Percentiles rank a stretch among this genome's conserved stretches.
Evolutionary conservation across 176 grass and related monocot species (phyloP).

Genomic region (Musa troglodytarum): DNA sequence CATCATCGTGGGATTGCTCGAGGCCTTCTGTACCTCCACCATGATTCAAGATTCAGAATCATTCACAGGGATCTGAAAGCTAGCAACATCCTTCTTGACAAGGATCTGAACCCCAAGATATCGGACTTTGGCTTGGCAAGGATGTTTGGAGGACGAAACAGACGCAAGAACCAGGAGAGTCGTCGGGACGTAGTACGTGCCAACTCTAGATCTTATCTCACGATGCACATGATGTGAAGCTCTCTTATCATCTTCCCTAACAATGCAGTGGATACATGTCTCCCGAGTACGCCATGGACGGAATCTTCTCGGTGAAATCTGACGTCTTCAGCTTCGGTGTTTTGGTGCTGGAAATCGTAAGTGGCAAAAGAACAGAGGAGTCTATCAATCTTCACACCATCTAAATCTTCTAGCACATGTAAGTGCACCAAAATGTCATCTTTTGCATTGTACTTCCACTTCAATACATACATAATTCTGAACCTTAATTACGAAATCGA

Average conservation of each 20-base stretch:
- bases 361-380: background rate
- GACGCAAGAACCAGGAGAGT: background rate
- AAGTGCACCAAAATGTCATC: background rate
- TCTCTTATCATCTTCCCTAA: background rate
- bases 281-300: background rate
- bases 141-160: background rate
- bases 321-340: background rate
- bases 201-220: background rate
- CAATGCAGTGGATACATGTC: background rate
- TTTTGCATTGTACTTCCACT: background rate
- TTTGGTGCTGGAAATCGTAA: background rate
- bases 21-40: background rate
- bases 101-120: background rate
- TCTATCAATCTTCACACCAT: background rate
- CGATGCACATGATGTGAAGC: too few relatives aligned
- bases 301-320: background rate
- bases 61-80: background rate
- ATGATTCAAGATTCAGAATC: background rate
- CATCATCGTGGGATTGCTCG: background rate
- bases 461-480: background rate
- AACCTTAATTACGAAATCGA: background rate
- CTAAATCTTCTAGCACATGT: background rate
- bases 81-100: background rate
- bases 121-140: background rate
- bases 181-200: background rate